Evolutionary conservation across 495 filamentous ascomycete species (phyloP).

Genomic region (Tuber borchii): DNA sequence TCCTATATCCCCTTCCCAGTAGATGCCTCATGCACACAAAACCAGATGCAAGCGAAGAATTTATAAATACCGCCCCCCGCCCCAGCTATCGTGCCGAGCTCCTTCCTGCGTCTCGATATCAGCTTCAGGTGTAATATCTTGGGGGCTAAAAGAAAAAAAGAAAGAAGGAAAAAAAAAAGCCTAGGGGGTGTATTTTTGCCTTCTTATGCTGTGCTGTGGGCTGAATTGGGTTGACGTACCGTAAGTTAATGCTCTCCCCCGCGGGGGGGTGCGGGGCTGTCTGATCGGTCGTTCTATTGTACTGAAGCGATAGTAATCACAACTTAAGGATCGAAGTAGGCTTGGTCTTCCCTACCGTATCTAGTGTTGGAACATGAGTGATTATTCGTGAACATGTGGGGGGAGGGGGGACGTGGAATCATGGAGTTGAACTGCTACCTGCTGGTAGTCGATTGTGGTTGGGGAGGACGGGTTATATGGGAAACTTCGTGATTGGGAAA

Average conservation of each 20-base stretch:
- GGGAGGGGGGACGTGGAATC: not conserved
- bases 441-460: not conserved
- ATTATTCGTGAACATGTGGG: not conserved
- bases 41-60: too few species aligned
- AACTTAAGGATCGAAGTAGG: not conserved
- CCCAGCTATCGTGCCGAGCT: too few species aligned
- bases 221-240: not conserved
- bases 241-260: too few species aligned
- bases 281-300: not conserved
- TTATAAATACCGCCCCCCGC: too few species aligned
- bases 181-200: not conserved
- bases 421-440: not conserved
- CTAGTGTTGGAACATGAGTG: not conserved
- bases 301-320: not conserved
- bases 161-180: too few species aligned
- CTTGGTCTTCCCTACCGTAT: not conserved
- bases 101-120: too few species aligned
- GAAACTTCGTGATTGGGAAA: not conserved
- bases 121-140: too few species aligned
- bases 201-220: not conserved
- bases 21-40: too few species aligned
- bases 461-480: not conserved
- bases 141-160: too few species aligned
- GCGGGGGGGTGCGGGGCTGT: too few species aligned
- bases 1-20: too few species aligned